Evolutionary conservation across 495 filamentous ascomycete species (phyloP).

Genomic region (Penicillium coffeae): DNA sequence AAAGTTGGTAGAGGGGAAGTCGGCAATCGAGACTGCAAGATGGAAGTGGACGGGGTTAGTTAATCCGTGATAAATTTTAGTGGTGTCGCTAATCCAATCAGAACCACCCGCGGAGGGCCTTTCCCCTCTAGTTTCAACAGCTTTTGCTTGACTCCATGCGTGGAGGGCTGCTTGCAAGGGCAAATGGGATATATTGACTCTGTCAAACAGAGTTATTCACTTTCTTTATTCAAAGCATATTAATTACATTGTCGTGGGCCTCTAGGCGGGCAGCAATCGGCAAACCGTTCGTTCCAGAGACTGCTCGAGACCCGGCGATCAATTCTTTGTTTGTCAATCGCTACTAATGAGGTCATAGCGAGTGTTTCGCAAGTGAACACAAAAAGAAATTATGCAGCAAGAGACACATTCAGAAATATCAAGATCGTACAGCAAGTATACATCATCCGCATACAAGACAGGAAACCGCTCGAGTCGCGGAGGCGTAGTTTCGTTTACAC

Average conservation of each 20-base stretch:
- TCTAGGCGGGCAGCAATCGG: no score
- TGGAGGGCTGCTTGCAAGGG: no score
- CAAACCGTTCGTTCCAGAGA: background rate
- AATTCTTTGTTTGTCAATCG: background rate
- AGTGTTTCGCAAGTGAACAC: background rate
- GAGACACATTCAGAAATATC: no score
- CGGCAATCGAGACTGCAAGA: conserved; percentile 26
- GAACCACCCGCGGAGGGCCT: conserved; percentile 10
- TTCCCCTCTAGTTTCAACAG: background rate
- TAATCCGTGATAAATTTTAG: conserved; percentile 50
- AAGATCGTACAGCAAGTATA: no score
- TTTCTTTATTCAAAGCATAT: no score
- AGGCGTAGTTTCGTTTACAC: no score
- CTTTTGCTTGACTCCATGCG: background rate
- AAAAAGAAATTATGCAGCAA: no score
- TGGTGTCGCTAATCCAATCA: conserved; percentile 48
- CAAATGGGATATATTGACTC: background rate
- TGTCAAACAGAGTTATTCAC: no score
- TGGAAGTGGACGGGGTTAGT: conserved; percentile 32
- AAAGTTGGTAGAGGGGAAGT: conserved; percentile 36
- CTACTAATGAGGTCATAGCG: background rate
- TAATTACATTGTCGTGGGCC: no score
- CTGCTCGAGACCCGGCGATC: background rate
- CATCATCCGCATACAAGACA: no score
- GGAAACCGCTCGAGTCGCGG: no score